Evolutionary conservation across 1,139 yeast genomes (phyloP), one percentile per base, ranked within the genome.

Genomic region (Zygosaccharomyces sapae): DNA sequence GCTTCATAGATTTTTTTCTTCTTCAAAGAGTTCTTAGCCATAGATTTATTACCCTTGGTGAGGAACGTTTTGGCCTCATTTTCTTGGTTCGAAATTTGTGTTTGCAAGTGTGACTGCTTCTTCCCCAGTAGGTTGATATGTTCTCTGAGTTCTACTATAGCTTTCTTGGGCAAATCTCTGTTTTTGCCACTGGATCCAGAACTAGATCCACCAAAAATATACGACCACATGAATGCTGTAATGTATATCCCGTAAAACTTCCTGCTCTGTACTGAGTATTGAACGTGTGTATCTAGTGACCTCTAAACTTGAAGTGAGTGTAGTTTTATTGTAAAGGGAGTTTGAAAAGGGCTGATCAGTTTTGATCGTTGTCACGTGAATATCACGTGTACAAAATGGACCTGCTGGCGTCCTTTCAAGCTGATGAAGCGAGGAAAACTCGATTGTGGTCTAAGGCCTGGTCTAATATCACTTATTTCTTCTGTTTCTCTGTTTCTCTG

Each of bases 161-260:
- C 96, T 77, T 86, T 83, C 75, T 88, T 89, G 45, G 97, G 95
- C 58, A 80, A 76, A 64, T 88, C 96, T 65, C 83, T 85, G 72
- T 83, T 85, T 67, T 79, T 83, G 57, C 76, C 77, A 55, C 74
- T 74, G 61, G 74, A 73, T 19, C 52, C 52, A 34, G 81, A 81
- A 16, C 51, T 46, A 2, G 57, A 45, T 29, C 73, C 71, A 43
- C 96, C 96, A 69, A 86, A 87, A 56, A 86, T 67, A 63, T 81
- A 83, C 57, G 77, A 77, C 88, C 88, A 85, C 94, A 85, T 85
- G 31, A 12, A 12, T 2, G 2, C 16, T 16, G 16, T 16, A n/a
- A n/a, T 16, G 16, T 16, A 16, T 16, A 16, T 2, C 16, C 2
- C 2, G 16, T 16, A 2, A 16, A 16, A 16, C 16, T 16, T 2